Evolutionary conservation across 331 rosid species (phyloP), one percentile per base, ranked within the genome.

Genomic region (Rhamnella rubrinervis): DNA sequence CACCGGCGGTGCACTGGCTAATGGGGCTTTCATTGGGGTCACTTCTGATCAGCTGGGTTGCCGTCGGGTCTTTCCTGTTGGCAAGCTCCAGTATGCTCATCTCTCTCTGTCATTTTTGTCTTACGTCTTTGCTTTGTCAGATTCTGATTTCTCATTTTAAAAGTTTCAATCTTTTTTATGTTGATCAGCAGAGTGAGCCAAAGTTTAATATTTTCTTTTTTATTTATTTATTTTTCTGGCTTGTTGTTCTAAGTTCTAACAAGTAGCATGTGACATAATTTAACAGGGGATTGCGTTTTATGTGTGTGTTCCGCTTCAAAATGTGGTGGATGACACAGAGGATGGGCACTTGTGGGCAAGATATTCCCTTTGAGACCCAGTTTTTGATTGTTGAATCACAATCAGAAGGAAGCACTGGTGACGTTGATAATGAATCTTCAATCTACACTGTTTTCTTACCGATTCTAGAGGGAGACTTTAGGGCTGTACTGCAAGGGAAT

Each of bases 281-380:
- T 35, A 20, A 55, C 68, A 93, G 98, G 78, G 96, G 92, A 4
- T 69, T 90, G 88, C 66, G 95, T 2, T 88, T 93, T 66, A 86
- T 93, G 95, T 80, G 98, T 59, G 80, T 75, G 17, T 90, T 90
- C 37, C 89, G 98, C 47, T 93, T 93, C 82, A 93, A 90, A 39
- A 66, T 93, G 87, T 93, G 98, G 98, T 93, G 98, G 98, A 90
- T 93, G 97, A 87, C 97, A 6, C 96, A 93, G 82, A 84, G 97
- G 78, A 92, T 92, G 93, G 97, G 98, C 1, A 77, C 38, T 26
- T 71, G 74, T 11, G 97, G 98, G 50, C 64, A 84, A 49, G 97
- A 92, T 21, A 41, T 92, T 18, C 98, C 98, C 6, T 21, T 86
- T 62, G 98, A 92, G 85, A 93, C 98, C 0, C 97, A 93, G 66